These are phyloP conservation scores for Solanum gandarillasii DNA, from an alignment of 257 asterid species.

Conservation along the genomic window DNA sequence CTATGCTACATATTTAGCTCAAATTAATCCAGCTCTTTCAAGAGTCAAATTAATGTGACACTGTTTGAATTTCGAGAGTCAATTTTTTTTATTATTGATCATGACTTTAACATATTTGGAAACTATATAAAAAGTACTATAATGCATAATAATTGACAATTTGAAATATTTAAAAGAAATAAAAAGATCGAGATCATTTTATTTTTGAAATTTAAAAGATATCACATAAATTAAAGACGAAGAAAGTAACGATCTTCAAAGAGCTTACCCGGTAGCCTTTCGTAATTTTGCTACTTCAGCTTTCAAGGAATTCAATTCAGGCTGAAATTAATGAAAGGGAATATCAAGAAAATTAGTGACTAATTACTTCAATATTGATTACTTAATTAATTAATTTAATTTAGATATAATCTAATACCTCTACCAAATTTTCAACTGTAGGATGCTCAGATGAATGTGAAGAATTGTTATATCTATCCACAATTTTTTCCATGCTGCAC, in stretches of 20 bases:
- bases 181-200: background rate
- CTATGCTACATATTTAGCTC: background rate
- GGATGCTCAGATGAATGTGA: conserved; percentile 16
- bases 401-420: conserved; percentile 18
- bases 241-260: background rate
- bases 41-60: background rate
- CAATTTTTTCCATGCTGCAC: conserved; percentile 60
- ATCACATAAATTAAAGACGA: background rate
- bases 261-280: conserved; percentile 28
- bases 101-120: background rate
- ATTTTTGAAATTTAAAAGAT: background rate
- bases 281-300: conserved; percentile 48
- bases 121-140: no score
- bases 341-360: conserved; percentile 14
- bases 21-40: background rate
- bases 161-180: background rate
- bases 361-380: background rate
- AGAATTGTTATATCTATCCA: conserved; percentile 37
- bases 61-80: background rate
- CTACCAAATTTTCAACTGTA: conserved; percentile 15
- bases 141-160: background rate
- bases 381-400: background rate
- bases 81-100: background rate
- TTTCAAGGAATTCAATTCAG: conserved; percentile 37
- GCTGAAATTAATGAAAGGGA: background rate